These are phyloP conservation scores for Dovyalis caffra DNA, from an alignment of 345 rosid genomes.

Conservation along the genomic window DNA sequence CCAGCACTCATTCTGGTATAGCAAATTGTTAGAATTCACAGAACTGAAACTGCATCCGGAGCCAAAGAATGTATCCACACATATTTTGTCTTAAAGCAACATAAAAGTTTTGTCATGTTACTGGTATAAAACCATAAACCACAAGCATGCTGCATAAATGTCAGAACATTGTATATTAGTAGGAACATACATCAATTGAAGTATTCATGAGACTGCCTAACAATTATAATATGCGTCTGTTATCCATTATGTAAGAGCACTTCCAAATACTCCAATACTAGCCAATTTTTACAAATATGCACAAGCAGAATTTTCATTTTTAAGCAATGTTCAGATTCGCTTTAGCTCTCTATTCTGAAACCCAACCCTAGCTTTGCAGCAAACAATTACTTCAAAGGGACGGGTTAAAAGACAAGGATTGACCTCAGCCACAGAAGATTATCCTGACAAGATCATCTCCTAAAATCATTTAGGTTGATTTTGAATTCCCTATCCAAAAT, in stretches of 20 bases:
- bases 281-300: not conserved
- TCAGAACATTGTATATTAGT: not conserved
- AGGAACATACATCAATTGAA: not conserved
- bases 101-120: not conserved
- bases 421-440: not conserved
- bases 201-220: not conserved
- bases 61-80: not conserved
- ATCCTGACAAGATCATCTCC: not conserved
- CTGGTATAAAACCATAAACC: not conserved
- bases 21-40: conserved; percentile 4
- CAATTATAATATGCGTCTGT: not conserved
- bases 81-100: not conserved
- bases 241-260: not conserved
- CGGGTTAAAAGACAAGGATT: not conserved
- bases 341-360: not conserved
- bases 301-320: not conserved
- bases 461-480: not conserved
- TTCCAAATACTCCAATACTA: not conserved
- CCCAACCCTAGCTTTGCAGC: not conserved
- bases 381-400: not conserved
- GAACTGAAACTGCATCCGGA: not conserved
- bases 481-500: not conserved
- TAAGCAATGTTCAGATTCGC: not conserved
- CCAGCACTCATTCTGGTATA: conserved; percentile 52
- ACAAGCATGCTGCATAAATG: not conserved